Conservation (phyloP, 805 yeast species). For the Saturnispora diversa region DNA sequence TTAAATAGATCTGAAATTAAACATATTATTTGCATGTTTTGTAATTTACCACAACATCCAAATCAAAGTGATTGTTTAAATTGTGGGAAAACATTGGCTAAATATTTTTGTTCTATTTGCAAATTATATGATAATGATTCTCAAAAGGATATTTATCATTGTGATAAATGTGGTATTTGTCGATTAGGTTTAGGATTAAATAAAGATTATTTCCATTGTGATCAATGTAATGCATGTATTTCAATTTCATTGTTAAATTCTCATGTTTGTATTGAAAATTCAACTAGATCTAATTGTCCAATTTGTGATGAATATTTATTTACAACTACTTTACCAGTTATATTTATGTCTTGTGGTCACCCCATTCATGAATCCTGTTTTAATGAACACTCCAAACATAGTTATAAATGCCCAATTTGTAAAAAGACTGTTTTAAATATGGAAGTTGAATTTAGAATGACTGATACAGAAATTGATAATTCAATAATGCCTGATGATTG, state of each 20-base stretch:
- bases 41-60: conserved; percentile 70
- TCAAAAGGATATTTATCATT: conserved; percentile 77
- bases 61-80: conserved; percentile 52
- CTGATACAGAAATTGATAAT: conserved; percentile 72
- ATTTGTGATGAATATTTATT: conserved; percentile 89
- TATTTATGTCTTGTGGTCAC: conserved; percentile 91
- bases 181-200: conserved; percentile 83
- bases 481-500: conserved; percentile 79
- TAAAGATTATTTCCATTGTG: conserved; percentile 86
- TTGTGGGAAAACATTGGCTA: conserved; percentile 62
- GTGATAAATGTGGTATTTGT: conserved; percentile 89
- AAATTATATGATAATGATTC: conserved; percentile 76
- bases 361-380: conserved; percentile 84
- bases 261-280: conserved; percentile 78
- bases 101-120: conserved; percentile 72
- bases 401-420: conserved; percentile 88
- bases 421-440: conserved; percentile 77
- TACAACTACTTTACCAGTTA: conserved; percentile 72
- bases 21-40: conserved; percentile 74
- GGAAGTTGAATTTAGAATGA: conserved; percentile 79
- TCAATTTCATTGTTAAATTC: conserved; percentile 67
- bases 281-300: conserved; percentile 88
- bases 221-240: conserved; percentile 81
- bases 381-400: conserved; percentile 70
- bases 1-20: conserved; percentile 52